Conservation (phyloP, 108 stramenopile species). For the Skeletonema menzelii region DNA sequence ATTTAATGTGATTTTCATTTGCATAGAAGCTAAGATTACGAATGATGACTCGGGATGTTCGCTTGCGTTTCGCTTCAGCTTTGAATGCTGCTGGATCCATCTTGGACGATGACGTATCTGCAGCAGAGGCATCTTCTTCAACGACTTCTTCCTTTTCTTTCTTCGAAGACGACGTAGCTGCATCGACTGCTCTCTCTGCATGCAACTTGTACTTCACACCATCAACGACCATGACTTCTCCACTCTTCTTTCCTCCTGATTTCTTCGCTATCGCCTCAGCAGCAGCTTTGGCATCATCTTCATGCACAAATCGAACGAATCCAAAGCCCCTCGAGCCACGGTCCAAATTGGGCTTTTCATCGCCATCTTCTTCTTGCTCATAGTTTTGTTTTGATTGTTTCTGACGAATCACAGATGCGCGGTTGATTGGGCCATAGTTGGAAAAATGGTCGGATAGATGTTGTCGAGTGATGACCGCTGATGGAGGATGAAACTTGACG, state of each 20-base stretch:
- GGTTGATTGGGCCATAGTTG: conserved; percentile 84
- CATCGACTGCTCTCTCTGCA: conserved; percentile 63
- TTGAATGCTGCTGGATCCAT: not conserved
- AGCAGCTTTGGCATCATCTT: conserved; percentile 68
- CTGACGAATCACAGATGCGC: conserved; percentile 71
- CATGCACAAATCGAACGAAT: conserved; percentile 73
- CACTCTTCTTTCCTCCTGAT: conserved; percentile 30
- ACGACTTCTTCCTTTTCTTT: conserved; percentile 12
- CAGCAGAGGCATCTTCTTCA: conserved; percentile 8
- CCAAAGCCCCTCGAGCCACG: conserved; percentile 62
- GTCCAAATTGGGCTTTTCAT: conserved; percentile 27
- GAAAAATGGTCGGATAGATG: conserved; percentile 80
- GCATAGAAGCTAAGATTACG: conserved; percentile 90
- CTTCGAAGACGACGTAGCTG: not conserved
- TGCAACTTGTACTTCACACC: conserved; percentile 50
- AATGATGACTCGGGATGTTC: conserved; percentile 79
- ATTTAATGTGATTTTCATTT: conserved; percentile 67
- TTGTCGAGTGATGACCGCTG: conserved; percentile 59
- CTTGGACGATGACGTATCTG: conserved; percentile 17
- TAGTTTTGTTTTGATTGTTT: conserved; percentile 17
- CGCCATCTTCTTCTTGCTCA: conserved; percentile 13
- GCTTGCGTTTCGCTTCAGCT: conserved; percentile 53
- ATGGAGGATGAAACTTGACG: conserved; percentile 74
- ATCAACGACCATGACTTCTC: conserved; percentile 55
- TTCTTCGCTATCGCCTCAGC: conserved; percentile 43